Conservation (phyloP, 768 basidiomycete genomes). For the Amanita molliuscula region DNA sequence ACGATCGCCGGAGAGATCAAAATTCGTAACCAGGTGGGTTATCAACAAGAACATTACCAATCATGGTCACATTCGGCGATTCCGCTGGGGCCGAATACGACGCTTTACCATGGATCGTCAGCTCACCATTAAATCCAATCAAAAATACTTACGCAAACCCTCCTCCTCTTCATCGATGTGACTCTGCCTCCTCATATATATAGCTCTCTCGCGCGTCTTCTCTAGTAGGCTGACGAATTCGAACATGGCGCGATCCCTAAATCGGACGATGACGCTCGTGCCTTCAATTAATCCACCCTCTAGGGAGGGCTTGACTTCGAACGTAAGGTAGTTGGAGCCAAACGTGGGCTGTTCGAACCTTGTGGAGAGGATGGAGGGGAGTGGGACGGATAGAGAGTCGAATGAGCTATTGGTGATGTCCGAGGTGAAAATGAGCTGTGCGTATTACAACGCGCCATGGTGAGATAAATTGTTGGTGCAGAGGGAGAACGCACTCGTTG, state of each 20-base stretch:
- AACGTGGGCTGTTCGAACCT: slow-evolving; percentile 72
- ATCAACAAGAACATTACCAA: slow-evolving; percentile 33
- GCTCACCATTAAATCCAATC: background rate
- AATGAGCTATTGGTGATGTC: slow-evolving; percentile 25
- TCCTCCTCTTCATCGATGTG: slow-evolving; percentile 56
- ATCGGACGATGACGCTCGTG: slow-evolving; percentile 56
- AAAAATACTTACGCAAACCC: slow-evolving; percentile 42
- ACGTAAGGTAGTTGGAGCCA: slow-evolving; percentile 51
- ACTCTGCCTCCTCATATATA: slow-evolving; percentile 62
- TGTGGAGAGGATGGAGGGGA: slow-evolving; percentile 55
- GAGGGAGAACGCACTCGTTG: slow-evolving; percentile 43
- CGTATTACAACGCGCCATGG: background rate
- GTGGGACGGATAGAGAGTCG: slow-evolving; percentile 46
- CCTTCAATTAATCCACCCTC: slow-evolving; percentile 60
- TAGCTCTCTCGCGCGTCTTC: slow-evolving; percentile 66
- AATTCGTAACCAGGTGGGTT: slow-evolving; percentile 41
- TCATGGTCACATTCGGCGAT: slow-evolving; percentile 26
- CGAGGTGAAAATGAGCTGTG: slow-evolving; percentile 52
- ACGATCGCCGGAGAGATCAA: background rate
- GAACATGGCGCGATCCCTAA: slow-evolving; percentile 61
- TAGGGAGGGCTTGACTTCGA: slow-evolving; percentile 57
- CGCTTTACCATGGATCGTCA: slow-evolving; percentile 18
- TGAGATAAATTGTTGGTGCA: background rate
- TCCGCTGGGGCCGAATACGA: slow-evolving; percentile 36
- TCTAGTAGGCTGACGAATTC: slow-evolving; percentile 63